These are phyloP conservation scores for Mercurialis annua DNA, from an alignment of 345 rosid genomes.

Conservation along the genomic window DNA sequence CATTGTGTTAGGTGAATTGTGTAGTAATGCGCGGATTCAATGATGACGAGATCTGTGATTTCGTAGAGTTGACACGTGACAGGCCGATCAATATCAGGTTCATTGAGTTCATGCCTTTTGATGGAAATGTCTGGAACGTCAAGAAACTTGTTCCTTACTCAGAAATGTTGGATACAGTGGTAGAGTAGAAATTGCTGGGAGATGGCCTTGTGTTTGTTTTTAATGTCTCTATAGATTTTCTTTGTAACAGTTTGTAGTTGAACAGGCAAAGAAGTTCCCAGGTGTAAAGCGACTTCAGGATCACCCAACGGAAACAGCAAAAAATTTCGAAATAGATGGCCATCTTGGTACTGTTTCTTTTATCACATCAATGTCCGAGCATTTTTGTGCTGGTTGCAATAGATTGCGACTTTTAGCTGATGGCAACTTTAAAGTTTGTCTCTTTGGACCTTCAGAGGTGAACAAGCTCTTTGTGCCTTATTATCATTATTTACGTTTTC, in stretches of 20 bases:
- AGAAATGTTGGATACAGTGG: slow-evolving; percentile 90
- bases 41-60: slow-evolving; percentile 94
- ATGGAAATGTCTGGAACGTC: slow-evolving; percentile 95
- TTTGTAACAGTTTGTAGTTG: slow-evolving; percentile 12
- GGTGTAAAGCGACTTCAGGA: slow-evolving; percentile 60
- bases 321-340: slow-evolving; percentile 80
- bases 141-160: slow-evolving; percentile 77
- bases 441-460: slow-evolving; percentile 97
- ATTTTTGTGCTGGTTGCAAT: slow-evolving; percentile 98
- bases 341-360: slow-evolving; percentile 85
- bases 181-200: slow-evolving; percentile 58
- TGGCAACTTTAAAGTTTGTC: slow-evolving; percentile 99
- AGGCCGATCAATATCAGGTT: slow-evolving; percentile 88
- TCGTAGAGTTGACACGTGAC: slow-evolving; percentile 72
- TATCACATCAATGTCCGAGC: slow-evolving; percentile 95
- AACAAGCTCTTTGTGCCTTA: neutral
- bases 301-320: slow-evolving; percentile 85
- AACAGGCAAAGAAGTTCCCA: slow-evolving; percentile 52
- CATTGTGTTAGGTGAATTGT: slow-evolving; percentile 63
- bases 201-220: slow-evolving; percentile 20
- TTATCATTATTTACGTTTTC: neutral
- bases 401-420: slow-evolving; percentile 92
- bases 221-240: slow-evolving; percentile 7
- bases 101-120: slow-evolving; percentile 98
- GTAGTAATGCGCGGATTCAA: slow-evolving; percentile 94